These are phyloP conservation scores for Aspergillus mulundensis DNA, from an alignment of 495 filamentous ascomycete species.

Conservation along the genomic window DNA sequence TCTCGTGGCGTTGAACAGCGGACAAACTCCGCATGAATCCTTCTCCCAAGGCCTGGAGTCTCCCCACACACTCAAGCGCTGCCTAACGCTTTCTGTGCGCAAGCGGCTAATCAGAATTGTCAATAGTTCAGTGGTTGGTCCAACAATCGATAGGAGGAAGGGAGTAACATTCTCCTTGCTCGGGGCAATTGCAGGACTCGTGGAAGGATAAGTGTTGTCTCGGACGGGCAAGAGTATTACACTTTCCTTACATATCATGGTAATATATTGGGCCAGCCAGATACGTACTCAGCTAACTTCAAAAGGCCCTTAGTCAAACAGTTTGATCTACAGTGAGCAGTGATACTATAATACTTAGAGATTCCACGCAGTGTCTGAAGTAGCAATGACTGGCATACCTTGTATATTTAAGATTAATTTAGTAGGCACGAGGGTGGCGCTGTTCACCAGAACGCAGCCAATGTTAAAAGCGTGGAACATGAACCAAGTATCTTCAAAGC, in stretches of 20 bases:
- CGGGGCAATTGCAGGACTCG: not conserved
- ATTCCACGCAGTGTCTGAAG: too few species aligned
- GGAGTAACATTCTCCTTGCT: not conserved
- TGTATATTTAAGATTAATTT: too few species aligned
- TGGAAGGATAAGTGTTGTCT: too few species aligned
- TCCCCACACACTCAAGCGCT: not conserved
- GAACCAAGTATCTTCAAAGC: not conserved
- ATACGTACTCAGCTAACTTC: too few species aligned
- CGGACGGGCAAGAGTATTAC: not conserved
- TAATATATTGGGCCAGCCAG: too few species aligned
- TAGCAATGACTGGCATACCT: too few species aligned
- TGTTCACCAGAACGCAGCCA: not conserved
- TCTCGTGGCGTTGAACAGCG: not conserved
- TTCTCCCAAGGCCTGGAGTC: not conserved
- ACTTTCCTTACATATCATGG: conserved; percentile 6
- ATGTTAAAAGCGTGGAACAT: not conserved
- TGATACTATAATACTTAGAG: too few species aligned
- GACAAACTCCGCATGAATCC: conserved; percentile 7
- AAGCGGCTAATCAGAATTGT: not conserved
- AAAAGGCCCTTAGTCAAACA: too few species aligned
- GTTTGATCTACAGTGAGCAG: too few species aligned
- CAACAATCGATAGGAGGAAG: not conserved
- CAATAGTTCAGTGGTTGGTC: conserved; percentile 1
- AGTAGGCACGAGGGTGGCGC: too few species aligned
- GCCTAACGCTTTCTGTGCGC: not conserved